These are phyloP conservation scores for Lomentospora prolificans DNA, from an alignment of 2,329 filamentous ascomycete species.

Conservation along the genomic window DNA sequence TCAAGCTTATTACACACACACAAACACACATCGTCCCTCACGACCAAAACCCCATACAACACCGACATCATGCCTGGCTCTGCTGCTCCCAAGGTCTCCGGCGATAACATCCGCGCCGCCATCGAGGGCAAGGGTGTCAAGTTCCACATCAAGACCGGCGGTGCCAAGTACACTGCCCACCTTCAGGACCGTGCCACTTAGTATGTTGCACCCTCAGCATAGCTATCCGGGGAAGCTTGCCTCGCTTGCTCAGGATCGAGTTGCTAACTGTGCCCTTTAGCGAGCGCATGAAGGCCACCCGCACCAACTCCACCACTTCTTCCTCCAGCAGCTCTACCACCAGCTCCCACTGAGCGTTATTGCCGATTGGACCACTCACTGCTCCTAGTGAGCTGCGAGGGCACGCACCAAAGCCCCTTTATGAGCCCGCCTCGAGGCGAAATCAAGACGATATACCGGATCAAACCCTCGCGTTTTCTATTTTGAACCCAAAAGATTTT, in stretches of 20 bases:
- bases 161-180: constrained; percentile 27
- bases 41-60: background rate
- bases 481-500: background rate
- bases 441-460: background rate
- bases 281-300: constrained; percentile 29
- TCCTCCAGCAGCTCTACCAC: constrained; percentile 16
- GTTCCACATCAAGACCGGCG: constrained; percentile 36
- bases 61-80: constrained; percentile 11
- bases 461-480: background rate
- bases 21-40: background rate
- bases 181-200: constrained; percentile 33
- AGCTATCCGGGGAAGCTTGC: too few species aligned
- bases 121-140: constrained; percentile 31
- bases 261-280: constrained; percentile 15
- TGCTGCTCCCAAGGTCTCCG: constrained; percentile 9
- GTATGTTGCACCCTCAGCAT: too few species aligned
- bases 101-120: constrained; percentile 16
- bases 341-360: background rate
- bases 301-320: constrained; percentile 26
- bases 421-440: background rate
- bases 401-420: background rate
- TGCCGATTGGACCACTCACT: background rate
- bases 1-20: background rate
- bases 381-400: too few species aligned
- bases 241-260: background rate